These are phyloP conservation scores for Striga hermonthica DNA, from an alignment of 305 asterid genomes.

Conservation along the genomic window DNA sequence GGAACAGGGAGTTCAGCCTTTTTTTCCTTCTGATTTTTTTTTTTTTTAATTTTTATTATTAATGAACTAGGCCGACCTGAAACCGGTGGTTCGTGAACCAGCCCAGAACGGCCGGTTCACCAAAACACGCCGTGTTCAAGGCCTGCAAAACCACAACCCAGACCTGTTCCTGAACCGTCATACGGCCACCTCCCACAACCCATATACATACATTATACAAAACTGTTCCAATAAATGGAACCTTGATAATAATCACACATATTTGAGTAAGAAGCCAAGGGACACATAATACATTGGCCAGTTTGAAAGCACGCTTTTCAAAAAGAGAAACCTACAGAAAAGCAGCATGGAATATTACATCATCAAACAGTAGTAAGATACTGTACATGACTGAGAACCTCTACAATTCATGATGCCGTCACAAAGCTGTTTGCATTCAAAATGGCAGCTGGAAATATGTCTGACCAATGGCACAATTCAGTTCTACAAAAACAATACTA, in stretches of 20 bases:
- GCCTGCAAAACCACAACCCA: no score
- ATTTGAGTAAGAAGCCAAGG: slow-evolving; percentile 14
- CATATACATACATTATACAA: slow-evolving; percentile 20
- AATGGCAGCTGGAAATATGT: slow-evolving; percentile 25
- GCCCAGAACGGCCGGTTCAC: no score
- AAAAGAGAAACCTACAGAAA: slow-evolving; percentile 5
- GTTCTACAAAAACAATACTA: neutral
- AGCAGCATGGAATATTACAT: slow-evolving; percentile 3
- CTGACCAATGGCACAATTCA: neutral
- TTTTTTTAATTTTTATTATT: no score
- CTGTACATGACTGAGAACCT: slow-evolving; percentile 24
- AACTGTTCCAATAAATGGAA: slow-evolving; percentile 21
- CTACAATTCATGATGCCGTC: neutral
- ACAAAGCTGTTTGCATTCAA: slow-evolving; percentile 29
- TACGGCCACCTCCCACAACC: no score
- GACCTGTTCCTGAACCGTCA: no score
- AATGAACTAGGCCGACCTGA: no score
- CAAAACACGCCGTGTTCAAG: no score
- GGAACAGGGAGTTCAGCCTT: no score
- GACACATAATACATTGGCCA: neutral
- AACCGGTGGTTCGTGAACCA: no score
- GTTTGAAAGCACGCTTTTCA: neutral
- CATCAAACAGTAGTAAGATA: slow-evolving; percentile 21
- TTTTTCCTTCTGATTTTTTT: no score
- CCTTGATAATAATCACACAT: neutral